phyloP scores from a whole-genome alignment of 495 filamentous ascomycete genomes.

The Neurospora sp. region DNA sequence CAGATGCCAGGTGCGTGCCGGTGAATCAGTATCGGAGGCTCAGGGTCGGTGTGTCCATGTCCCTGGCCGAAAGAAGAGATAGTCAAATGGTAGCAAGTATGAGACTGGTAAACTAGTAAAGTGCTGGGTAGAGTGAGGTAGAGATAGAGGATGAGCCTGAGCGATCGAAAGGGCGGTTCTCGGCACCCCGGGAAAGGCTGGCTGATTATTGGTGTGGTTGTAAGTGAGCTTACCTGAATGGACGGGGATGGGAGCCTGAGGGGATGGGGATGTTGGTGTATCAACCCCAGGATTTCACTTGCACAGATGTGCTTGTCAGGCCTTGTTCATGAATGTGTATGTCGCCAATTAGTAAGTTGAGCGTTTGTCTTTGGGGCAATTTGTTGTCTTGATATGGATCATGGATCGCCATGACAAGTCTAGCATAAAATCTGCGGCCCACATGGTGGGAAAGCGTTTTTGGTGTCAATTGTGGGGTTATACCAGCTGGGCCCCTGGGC shows the following conservation, averaged over 20 bases:
- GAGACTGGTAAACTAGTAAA: not conserved
- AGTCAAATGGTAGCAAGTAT: not conserved
- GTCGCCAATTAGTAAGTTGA: not conserved
- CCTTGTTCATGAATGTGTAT: not conserved
- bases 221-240: not conserved
- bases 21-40: not conserved
- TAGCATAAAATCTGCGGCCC: not conserved
- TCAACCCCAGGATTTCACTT: not conserved
- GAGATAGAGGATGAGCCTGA: not conserved
- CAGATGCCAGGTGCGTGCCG: not conserved
- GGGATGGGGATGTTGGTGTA: not conserved
- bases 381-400: not conserved
- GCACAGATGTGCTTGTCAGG: not conserved
- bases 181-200: not conserved
- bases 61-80: not conserved
- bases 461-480: not conserved
- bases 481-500: not conserved
- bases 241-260: not conserved
- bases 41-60: not conserved
- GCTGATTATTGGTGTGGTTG: not conserved
- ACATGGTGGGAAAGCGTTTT: not conserved
- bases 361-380: not conserved
- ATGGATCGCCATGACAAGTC: not conserved
- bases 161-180: not conserved
- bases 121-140: not conserved